phyloP scores from a whole-genome alignment of 2,329 filamentous ascomycete species.

The Alternaria ethzedia region DNA sequence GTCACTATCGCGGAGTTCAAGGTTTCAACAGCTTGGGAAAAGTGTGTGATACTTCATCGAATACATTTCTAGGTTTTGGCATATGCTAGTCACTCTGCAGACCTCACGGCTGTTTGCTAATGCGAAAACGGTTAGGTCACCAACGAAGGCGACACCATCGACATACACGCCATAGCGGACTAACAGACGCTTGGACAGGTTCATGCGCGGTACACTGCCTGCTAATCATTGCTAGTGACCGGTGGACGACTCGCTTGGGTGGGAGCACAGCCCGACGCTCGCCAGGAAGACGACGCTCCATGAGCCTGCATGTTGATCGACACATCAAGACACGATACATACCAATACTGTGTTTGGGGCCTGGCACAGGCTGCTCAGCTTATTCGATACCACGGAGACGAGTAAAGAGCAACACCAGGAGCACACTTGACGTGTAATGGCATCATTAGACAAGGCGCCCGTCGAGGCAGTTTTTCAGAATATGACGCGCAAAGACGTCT shows the following conservation, averaged over 20 bases:
- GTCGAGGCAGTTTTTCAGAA: not conserved
- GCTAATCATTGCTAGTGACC: not conserved
- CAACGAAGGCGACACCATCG: not conserved
- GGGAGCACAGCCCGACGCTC: not conserved
- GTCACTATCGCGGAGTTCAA: not conserved
- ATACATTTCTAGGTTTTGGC: not conserved
- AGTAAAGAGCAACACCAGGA: not conserved
- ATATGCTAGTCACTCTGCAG: not conserved
- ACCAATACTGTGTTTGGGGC: not conserved
- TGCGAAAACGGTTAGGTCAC: not conserved
- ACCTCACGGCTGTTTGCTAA: not conserved
- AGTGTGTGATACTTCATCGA: not conserved
- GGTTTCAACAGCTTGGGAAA: not conserved
- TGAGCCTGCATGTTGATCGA: not conserved
- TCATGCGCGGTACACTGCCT: not conserved
- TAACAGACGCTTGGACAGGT: not conserved
- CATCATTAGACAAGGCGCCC: too few species aligned
- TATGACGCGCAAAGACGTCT: not conserved
- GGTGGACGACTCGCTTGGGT: not conserved
- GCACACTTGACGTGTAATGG: too few species aligned
- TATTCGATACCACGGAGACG: fast-evolving
- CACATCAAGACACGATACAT: not conserved
- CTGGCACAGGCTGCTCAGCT: not conserved
- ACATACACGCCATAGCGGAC: not conserved
- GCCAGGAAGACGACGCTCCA: not conserved